Base-by-base conservation (phyloP, 148 eudicot species). In the Beta vulgaris region DNA sequence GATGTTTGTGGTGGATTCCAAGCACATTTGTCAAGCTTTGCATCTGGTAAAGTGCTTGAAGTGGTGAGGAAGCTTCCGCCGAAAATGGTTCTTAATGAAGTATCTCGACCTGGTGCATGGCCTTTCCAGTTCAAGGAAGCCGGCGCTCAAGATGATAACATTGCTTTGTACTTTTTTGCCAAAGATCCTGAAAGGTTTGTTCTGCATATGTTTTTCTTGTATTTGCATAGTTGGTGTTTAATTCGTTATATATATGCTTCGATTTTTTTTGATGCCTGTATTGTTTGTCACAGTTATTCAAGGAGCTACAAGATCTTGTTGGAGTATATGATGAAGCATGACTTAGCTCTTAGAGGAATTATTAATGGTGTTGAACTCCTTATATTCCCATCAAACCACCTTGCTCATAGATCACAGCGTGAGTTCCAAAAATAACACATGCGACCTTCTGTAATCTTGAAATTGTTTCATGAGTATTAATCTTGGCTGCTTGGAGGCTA, bases 111-210 rank as follows among this genome's bases (percentile, higher is more conserved):
- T 31, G 84, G 86, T 83, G 83, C 81, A 40, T 95, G 99, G 97
- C 97, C 97, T n/a, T 21, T 68, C n/a, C 96, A 90, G 72, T 95
- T 92, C 78, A 91, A 89, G 84, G 89, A 89, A 64, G 23, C 43
- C 65, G 92, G 96, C 69, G 91, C 83, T 39, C 83, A 57, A 54
- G 97, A 92, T 82, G 92, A 92, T 68, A 86, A 89, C 68, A 85
- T 92, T 51, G 97, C 92, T 9, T 83, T 95, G 49, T 95, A 90
- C 83, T 95, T 95, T 77, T 95, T 92, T 76, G 96, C 99, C 75
- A 87, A 86, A 85, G 99, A 92, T 87, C 66, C 83, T 32, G 91
- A 87, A 72, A 95, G 99, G 99, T 92, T 60, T 29, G 51, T 1
- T 54, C 69, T 75, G 43, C 23, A 57, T 19, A 39, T 74, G 2